These are phyloP conservation scores for Pholiota conissans DNA, from an alignment of 768 basidiomycete species.

Conservation along the genomic window DNA sequence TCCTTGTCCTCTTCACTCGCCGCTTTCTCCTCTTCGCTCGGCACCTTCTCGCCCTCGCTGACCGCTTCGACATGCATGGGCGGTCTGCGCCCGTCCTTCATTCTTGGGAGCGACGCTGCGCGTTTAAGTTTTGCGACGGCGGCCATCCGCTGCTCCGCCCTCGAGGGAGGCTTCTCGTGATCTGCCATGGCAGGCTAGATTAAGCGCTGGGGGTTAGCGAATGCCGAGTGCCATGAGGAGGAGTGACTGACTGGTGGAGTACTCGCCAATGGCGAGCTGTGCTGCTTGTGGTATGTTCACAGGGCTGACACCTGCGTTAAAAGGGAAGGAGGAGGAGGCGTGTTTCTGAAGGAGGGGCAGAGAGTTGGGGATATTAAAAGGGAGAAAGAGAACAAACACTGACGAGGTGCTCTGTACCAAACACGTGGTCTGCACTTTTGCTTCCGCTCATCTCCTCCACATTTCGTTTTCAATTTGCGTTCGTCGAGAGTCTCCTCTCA, in stretches of 20 bases:
- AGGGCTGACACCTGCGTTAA: conserved; percentile 9
- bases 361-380: conserved; percentile 14
- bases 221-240: conserved; percentile 3
- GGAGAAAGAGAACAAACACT: conserved; percentile 12
- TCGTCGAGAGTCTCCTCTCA: conserved; percentile 1
- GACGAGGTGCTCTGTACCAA: conserved; percentile 11
- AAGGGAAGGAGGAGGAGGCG: background rate
- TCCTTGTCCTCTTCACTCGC: conserved; percentile 13
- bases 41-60: conserved; percentile 72
- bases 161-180: conserved; percentile 47
- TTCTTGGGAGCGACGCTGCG: conserved; percentile 87
- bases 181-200: conserved; percentile 37
- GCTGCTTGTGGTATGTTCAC: conserved; percentile 4
- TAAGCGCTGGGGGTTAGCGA: conserved; percentile 15
- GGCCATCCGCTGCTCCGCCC: conserved; percentile 77
- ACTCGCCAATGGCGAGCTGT: conserved; percentile 15
- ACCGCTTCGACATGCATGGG: conserved; percentile 84
- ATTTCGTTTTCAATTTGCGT: background rate
- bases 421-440: conserved; percentile 34
- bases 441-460: conserved; percentile 24
- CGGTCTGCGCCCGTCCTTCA: conserved; percentile 88
- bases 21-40: conserved; percentile 20
- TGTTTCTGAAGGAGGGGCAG: conserved; percentile 8
- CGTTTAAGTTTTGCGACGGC: conserved; percentile 90
- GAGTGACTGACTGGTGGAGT: conserved; percentile 16